Base-by-base conservation (phyloP, 2,329 filamentous ascomycete species). In the Alternaria ventricosa region DNA sequence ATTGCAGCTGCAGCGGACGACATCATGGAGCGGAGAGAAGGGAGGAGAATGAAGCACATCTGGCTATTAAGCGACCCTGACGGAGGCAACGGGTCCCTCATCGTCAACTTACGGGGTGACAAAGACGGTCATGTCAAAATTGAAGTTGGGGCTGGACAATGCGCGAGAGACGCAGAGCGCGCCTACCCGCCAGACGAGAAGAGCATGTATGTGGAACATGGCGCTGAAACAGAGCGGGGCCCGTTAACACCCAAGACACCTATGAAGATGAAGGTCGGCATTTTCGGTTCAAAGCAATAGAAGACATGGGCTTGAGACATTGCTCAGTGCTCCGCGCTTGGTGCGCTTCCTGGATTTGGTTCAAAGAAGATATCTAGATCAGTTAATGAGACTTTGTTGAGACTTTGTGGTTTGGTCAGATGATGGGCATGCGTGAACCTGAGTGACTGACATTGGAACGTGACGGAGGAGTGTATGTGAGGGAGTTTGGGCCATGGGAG, bases 31-130 rank as follows among this genome's bases (percentile, higher is more conserved):
- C 46, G 57, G 18, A 59, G 61, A 18, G 62, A 57, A 13, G 64
- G 63, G 28, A 70, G 59, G 51, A 57, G 55, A 7, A 58, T 65
- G 44, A 74, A 67, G 54, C 65, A 65, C 44, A 55, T 72, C 5
- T 76, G 68, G 71, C 43, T 75, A 47, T 41, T 76, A 11, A 68
- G 65, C 53, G 69, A 74, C 57, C 70, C 68, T 1, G 74, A 74
- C 55, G 69, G 71, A 13, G 72, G 72, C 5, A 75, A 72, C 57
- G 72, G 71, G 1, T 45, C 53, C 45, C 46, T 76, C 18, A 58
- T 68, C 12, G 69, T 76, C 2, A 66, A 69, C 27, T 22, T 76
- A 51, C 55, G 58, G 13, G 69, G 66, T 4, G 67, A 73, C 64
- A 62, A 60, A 4, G 57, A 70, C 5, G 73, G 73, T 0, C 69